phyloP scores from a whole-genome alignment of 805 yeast species.

The Sugiyamaella marilandica region DNA sequence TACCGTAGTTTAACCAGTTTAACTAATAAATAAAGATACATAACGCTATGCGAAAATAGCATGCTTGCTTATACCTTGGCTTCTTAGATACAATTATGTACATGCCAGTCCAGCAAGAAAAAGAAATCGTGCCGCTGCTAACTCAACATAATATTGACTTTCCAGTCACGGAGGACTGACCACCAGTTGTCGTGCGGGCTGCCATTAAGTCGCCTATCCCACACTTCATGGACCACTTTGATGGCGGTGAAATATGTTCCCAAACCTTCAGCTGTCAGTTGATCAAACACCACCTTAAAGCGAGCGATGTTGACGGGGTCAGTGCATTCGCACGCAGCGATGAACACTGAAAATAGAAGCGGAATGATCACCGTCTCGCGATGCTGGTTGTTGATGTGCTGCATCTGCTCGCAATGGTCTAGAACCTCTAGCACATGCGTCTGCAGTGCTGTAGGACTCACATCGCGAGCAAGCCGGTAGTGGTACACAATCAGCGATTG shows the following conservation, averaged over 20 bases:
- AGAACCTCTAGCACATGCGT: slow-evolving; percentile 57
- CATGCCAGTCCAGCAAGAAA: neutral
- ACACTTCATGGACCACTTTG: slow-evolving; percentile 79
- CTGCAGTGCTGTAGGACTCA: slow-evolving; percentile 55
- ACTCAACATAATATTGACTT: slow-evolving; percentile 69
- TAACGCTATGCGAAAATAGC: too few relatives aligned
- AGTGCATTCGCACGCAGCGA: slow-evolving; percentile 78
- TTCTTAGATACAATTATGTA: too few relatives aligned
- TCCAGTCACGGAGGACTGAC: slow-evolving; percentile 76
- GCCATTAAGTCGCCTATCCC: slow-evolving; percentile 64
- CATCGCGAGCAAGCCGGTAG: slow-evolving; percentile 55
- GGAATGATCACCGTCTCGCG: slow-evolving; percentile 64
- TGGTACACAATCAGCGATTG: slow-evolving; percentile 68
- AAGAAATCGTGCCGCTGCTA: slow-evolving; percentile 1
- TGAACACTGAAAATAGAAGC: slow-evolving; percentile 82
- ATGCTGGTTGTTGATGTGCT: slow-evolving; percentile 44
- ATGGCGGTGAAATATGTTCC: slow-evolving; percentile 86
- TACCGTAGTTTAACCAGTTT: too few relatives aligned
- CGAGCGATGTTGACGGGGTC: slow-evolving; percentile 38
- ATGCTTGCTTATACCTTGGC: too few relatives aligned
- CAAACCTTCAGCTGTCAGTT: slow-evolving; percentile 49
- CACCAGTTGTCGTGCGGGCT: slow-evolving; percentile 68
- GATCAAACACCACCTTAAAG: slow-evolving; percentile 57
- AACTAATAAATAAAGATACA: neutral
- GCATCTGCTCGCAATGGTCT: slow-evolving; percentile 59